Percentiles rank a stretch among this genome's conserved stretches.
These are phyloP conservation scores for Lipomyces yarrowii DNA, from an alignment of 1,139 yeast species.

Conservation along the genomic window DNA sequence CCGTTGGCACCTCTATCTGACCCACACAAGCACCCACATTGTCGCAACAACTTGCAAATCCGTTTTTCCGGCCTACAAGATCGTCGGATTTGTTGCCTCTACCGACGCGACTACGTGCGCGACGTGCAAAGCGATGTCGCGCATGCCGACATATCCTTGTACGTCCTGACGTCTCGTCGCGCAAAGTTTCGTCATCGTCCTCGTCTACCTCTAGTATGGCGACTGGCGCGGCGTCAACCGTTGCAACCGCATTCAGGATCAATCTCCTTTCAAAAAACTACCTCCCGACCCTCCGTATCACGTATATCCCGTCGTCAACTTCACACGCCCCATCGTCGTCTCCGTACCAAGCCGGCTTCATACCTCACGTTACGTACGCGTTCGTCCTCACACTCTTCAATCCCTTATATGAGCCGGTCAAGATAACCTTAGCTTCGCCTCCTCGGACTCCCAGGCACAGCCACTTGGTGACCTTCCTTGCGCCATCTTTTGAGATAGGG, in stretches of 20 bases:
- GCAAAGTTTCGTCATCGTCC: slow-evolving; percentile 1
- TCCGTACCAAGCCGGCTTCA: slow-evolving; percentile 12
- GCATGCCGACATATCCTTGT: slow-evolving; percentile 35
- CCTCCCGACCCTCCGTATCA: slow-evolving; percentile 28
- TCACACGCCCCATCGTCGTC: not conserved
- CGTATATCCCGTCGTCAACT: slow-evolving; percentile 15
- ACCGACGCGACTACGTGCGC: slow-evolving; percentile 31
- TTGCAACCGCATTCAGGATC: slow-evolving; percentile 27
- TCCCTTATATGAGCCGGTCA: slow-evolving; percentile 26
- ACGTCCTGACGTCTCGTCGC: slow-evolving; percentile 31
- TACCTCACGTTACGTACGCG: slow-evolving; percentile 20
- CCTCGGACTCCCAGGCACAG: slow-evolving; percentile 24
- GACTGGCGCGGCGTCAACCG: slow-evolving; percentile 6
- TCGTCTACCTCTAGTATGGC: slow-evolving; percentile 1
- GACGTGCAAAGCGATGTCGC: slow-evolving; percentile 34
- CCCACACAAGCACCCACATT: not conserved
- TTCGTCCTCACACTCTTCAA: slow-evolving; percentile 30
- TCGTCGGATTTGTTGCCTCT: slow-evolving; percentile 22
- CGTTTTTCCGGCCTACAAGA: not conserved
- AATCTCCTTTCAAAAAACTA: slow-evolving; percentile 27
- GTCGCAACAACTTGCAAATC: slow-evolving; percentile 11
- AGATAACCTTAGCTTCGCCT: slow-evolving; percentile 28
- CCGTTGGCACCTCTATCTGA: not conserved
- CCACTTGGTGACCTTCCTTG: slow-evolving; percentile 24
- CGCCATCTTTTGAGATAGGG: slow-evolving; percentile 28